Conservation (phyloP, 2,329 filamentous ascomycete species). For the Fusarium transvaalense region DNA sequence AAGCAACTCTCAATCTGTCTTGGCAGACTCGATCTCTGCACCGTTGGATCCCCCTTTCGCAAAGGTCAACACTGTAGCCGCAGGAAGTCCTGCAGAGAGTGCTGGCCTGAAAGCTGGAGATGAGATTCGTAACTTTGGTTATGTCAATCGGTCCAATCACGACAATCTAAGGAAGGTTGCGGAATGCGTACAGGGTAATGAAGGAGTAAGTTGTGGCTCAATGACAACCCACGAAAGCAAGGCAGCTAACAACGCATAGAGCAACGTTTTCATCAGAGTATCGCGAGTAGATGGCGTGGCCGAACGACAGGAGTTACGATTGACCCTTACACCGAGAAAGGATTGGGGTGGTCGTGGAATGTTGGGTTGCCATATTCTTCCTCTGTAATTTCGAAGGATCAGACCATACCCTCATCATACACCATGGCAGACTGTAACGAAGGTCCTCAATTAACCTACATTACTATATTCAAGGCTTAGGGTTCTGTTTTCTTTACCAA, state of each 20-base stretch:
- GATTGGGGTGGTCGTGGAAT: slow-evolving; percentile 93
- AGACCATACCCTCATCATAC: not conserved
- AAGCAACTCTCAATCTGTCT: slow-evolving; percentile 48
- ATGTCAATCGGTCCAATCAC: slow-evolving; percentile 85
- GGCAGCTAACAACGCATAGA: slow-evolving; percentile 61
- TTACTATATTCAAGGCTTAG: no score
- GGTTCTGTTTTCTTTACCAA: not conserved
- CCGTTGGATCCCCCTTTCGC: slow-evolving; percentile 72
- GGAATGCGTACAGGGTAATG: slow-evolving; percentile 89
- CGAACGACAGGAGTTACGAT: slow-evolving; percentile 68
- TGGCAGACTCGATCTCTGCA: slow-evolving; percentile 50
- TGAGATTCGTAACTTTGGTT: slow-evolving; percentile 85
- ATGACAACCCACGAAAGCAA: not conserved
- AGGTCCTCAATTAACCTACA: not conserved
- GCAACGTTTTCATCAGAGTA: slow-evolving; percentile 76
- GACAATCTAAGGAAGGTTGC: slow-evolving; percentile 87
- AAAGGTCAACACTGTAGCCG: slow-evolving; percentile 85
- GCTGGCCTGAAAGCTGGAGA: slow-evolving; percentile 87
- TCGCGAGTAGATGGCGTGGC: slow-evolving; percentile 61
- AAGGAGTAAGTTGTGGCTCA: slow-evolving; percentile 75
- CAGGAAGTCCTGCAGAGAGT: slow-evolving; percentile 81
- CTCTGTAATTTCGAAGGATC: slow-evolving; percentile 64
- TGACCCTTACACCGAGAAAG: slow-evolving; percentile 80
- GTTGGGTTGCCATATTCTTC: slow-evolving; percentile 90
- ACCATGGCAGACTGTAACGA: not conserved